Conservation (phyloP, 73 alveolate genomes). For the Tetrahymena malaccensis region DNA sequence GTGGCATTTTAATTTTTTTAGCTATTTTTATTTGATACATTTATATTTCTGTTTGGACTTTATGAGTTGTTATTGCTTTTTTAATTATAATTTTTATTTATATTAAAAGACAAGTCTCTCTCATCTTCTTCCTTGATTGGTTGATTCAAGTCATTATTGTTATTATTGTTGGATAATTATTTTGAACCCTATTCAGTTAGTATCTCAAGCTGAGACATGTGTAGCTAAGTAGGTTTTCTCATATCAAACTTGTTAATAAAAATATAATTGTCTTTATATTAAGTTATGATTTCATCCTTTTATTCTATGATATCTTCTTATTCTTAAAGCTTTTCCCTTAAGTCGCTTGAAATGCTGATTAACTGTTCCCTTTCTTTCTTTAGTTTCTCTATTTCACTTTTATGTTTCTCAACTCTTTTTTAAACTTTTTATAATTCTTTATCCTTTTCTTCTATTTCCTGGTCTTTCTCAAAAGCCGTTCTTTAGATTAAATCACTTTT, state of each 20-base stretch:
- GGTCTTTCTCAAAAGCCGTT: background rate
- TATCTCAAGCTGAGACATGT: background rate
- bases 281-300: background rate
- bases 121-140: background rate
- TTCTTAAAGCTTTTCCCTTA: background rate
- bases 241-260: background rate
- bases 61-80: background rate
- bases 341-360: background rate
- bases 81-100: background rate
- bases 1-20: background rate
- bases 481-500: background rate
- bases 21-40: background rate
- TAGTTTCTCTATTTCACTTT: background rate
- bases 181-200: background rate
- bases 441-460: background rate
- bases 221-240: background rate
- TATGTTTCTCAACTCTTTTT: background rate
- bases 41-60: background rate
- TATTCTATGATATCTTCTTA: background rate
- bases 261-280: background rate
- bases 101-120: background rate
- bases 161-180: background rate
- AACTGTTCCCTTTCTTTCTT: background rate
- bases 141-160: background rate
- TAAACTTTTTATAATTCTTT: background rate